Evolutionary conservation across 2,329 filamentous ascomycete genomes (phyloP), one percentile per base, ranked within the genome.

Genomic region (Exutisphaerella laricina): DNA sequence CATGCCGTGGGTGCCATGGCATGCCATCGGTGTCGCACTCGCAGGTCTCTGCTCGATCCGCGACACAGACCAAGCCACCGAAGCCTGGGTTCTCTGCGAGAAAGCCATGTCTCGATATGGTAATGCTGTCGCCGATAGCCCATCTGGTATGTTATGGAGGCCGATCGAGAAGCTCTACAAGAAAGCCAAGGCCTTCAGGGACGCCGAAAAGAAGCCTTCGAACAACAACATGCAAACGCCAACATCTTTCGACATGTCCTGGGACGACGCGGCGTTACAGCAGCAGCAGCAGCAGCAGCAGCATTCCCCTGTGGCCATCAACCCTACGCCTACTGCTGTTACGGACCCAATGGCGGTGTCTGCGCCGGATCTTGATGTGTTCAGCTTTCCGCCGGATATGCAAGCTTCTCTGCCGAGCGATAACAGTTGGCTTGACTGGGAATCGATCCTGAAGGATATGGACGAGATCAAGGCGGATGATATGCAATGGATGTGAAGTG

Each of bases 1-100:
- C 70, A 72, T 73, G 66, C 63, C 67, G 1, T 77, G 74, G 57
- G 69, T 75, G 10, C 74, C 75, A 45, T 78, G 75, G 75, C 74
- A 78, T 49, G 68, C 73, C 5, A 60, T 78, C 0, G 72, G 74
- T 1, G 72, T 77, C 5, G 68, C 71, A 1, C 58, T 77, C 10
- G 73, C 73, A 1, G 73, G 76, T 48, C 63, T 78, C 16, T 77
- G 73, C 53, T 60, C 66, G 3, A 70, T 71, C 50, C 69, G 70
- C 3, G 60, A 64, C 26, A 72, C 71, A 5, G 64, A 66, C 14
- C 57, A 71, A 21, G 72, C 69, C 12, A 66, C 72, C 4, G 64
- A 69, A 38, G 73, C 75, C 1, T 79, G 75, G 75, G 51, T 43
- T 12, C 62, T 70, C 14, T 63, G 78, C 17, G 71, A 78, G 5